phyloP scores from a whole-genome alignment of 1,139 yeast species.

The Sugiyamaella pinicola region DNA sequence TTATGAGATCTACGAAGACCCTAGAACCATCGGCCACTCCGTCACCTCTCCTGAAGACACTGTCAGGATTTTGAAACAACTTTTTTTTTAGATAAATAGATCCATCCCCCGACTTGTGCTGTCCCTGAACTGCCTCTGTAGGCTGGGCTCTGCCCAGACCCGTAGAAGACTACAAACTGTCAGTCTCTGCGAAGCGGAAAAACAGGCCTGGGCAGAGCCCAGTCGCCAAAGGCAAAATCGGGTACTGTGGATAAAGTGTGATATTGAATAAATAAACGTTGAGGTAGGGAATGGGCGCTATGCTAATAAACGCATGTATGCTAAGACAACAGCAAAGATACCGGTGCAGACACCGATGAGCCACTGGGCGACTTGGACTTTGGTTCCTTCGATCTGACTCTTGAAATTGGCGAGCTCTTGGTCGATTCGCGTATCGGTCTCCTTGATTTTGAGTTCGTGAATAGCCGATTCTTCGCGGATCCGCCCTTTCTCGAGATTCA shows the following conservation, averaged over 20 bases:
- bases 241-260: background rate
- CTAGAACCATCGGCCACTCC: conserved; percentile 93
- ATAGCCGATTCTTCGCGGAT: conserved; percentile 91
- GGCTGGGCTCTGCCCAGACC: too few relatives aligned
- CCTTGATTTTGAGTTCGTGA: conserved; percentile 91
- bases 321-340: conserved; percentile 89
- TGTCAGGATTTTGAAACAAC: conserved; percentile 75
- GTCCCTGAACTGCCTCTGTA: too few relatives aligned
- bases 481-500: conserved; percentile 91
- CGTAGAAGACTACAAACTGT: too few relatives aligned
- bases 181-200: too few relatives aligned
- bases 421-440: conserved; percentile 91
- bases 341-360: conserved; percentile 97
- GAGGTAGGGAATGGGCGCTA: background rate
- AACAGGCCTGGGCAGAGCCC: too few relatives aligned
- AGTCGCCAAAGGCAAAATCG: too few relatives aligned
- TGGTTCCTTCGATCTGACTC: conserved; percentile 90
- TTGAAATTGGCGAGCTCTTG: conserved; percentile 94
- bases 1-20: conserved; percentile 89
- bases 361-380: conserved; percentile 98
- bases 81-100: conserved; percentile 51
- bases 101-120: too few relatives aligned
- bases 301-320: conserved; percentile 71
- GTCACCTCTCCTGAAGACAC: conserved; percentile 90
- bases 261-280: background rate